phyloP scores from a whole-genome alignment of 441 rosid species.

The Populus hybrid region DNA sequence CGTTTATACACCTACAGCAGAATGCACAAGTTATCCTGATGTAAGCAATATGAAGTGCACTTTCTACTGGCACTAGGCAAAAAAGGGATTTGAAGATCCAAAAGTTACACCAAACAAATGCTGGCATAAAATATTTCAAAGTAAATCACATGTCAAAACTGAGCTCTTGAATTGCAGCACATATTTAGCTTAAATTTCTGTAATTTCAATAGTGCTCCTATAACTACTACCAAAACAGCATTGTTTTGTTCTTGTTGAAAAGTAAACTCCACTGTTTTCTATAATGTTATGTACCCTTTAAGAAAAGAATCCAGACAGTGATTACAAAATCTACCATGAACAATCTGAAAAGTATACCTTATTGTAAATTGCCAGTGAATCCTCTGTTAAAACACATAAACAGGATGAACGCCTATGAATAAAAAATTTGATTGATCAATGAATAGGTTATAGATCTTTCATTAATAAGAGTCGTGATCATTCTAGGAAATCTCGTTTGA shows the following conservation, averaged over 20 bases:
- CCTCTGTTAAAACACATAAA: neutral
- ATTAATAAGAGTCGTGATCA: neutral
- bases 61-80: neutral
- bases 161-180: neutral
- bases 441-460: neutral
- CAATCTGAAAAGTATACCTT: neutral
- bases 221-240: neutral
- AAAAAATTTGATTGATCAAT: neutral
- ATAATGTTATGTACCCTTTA: neutral
- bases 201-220: neutral
- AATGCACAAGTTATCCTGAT: constrained; percentile 3
- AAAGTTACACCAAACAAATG: constrained; percentile 4
- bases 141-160: constrained; percentile 6
- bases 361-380: neutral
- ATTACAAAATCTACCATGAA: neutral
- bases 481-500: neutral
- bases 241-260: neutral
- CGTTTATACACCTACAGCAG: constrained; percentile 71
- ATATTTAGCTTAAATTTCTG: neutral
- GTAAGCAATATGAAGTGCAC: neutral
- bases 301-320: neutral
- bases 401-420: neutral
- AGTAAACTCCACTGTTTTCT: neutral
- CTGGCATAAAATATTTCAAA: constrained; percentile 1
- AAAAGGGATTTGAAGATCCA: neutral